A percentile compares a stretch with the other conserved stretches of the same genome.
Evolutionary conservation across 2,329 filamentous ascomycete genomes (phyloP).

Genomic region (Exophiala sp.): DNA sequence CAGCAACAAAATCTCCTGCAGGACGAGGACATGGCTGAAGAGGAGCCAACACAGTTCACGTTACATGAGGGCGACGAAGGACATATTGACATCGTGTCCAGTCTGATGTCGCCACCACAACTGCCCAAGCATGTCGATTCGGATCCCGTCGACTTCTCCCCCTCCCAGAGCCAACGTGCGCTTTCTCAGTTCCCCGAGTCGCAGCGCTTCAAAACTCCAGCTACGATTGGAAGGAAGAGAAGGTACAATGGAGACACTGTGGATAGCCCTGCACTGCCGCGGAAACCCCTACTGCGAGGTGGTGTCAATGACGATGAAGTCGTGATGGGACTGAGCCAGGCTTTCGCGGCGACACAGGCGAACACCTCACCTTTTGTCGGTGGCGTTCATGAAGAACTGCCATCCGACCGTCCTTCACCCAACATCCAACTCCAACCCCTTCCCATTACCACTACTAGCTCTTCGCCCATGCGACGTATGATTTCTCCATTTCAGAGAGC

Average conservation of each 20-base stretch:
- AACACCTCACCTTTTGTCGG: conserved; percentile 42
- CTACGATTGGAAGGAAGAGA: conserved; percentile 36
- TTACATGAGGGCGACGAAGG: conserved; percentile 25
- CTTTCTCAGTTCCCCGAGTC: conserved; percentile 43
- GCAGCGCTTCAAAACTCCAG: conserved; percentile 41
- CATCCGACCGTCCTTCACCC: conserved; percentile 47
- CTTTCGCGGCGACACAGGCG: conserved; percentile 46
- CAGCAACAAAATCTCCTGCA: conserved; percentile 16
- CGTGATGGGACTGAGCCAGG: conserved; percentile 43
- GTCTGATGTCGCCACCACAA: conserved; percentile 31
- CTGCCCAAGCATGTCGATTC: conserved; percentile 7
- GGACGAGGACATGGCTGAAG: conserved; percentile 23
- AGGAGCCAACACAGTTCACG: conserved; percentile 36
- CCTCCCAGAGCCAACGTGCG: conserved; percentile 31
- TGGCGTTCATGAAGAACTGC: conserved; percentile 34
- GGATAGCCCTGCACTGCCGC: conserved; percentile 38
- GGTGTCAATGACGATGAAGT: conserved; percentile 33
- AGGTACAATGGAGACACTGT: conserved; percentile 31
- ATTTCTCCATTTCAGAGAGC: conserved; percentile 34
- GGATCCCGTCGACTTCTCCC: conserved; percentile 21
- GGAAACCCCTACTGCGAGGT: conserved; percentile 40
- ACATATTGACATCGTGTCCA: conserved; percentile 40
- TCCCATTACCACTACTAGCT: conserved; percentile 30
- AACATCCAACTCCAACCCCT: conserved; percentile 41
- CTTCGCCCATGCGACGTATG: conserved; percentile 38